These are phyloP conservation scores for Ambrosia trifida DNA, from an alignment of 129 eudicot species.

Conservation along the genomic window DNA sequence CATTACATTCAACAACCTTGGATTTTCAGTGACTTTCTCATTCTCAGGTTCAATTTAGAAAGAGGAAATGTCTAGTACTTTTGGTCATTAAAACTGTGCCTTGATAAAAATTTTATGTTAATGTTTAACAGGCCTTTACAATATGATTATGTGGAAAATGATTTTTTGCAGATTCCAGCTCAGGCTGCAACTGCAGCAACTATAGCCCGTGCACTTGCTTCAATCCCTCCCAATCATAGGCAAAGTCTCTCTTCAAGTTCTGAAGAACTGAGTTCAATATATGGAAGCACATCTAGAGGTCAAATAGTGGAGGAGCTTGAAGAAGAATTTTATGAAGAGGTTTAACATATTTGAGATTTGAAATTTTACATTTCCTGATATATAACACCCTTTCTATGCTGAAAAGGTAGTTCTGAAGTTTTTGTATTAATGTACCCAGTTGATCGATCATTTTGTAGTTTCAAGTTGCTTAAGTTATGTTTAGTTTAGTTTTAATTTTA, in stretches of 20 bases:
- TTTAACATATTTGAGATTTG: constrained; percentile 35
- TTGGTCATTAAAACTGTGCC: constrained; percentile 13
- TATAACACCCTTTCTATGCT: constrained; percentile 2
- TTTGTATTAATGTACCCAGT: not conserved
- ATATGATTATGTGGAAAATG: constrained; percentile 19
- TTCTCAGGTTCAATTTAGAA: constrained; percentile 1
- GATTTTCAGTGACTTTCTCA: not conserved
- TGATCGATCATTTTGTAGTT: not conserved
- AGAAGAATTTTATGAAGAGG: constrained; percentile 95
- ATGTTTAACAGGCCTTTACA: constrained; percentile 1
- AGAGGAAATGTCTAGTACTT: constrained; percentile 1
- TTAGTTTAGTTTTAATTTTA: not conserved
- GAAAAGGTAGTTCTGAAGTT: constrained; percentile 5
- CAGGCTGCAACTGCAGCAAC: constrained; percentile 98
- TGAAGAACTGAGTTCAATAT: constrained; percentile 76
- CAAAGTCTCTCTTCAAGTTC: constrained; percentile 80
- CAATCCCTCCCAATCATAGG: constrained; percentile 84
- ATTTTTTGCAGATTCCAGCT: constrained; percentile 70
- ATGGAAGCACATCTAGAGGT: constrained; percentile 67
- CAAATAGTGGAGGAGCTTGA: constrained; percentile 77
- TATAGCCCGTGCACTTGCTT: constrained; percentile 92
- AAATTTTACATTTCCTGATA: constrained; percentile 13
- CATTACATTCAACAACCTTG: constrained; percentile 12
- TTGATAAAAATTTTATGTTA: constrained; percentile 6
- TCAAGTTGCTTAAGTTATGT: not conserved